Evolutionary conservation across 192 early-diverging fungal species (phyloP).

Genomic region (Obelidium mucronatum): DNA sequence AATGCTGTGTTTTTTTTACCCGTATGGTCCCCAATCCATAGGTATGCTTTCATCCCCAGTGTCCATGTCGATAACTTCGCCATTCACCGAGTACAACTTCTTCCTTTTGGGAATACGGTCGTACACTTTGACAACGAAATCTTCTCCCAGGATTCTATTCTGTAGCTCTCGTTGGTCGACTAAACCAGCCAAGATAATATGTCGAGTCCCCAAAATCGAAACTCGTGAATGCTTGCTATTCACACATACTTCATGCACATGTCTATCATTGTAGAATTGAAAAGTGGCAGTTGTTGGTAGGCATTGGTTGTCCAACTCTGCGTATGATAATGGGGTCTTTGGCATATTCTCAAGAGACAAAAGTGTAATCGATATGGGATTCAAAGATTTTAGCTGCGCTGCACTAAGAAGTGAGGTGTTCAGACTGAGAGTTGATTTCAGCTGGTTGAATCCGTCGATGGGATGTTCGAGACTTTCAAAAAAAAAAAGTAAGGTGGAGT

Average conservation of each 20-base stretch:
- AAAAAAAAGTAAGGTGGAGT: background rate
- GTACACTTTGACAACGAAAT: slow-evolving; percentile 13
- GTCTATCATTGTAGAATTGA: slow-evolving; percentile 22
- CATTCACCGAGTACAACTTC: background rate
- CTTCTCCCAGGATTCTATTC: background rate
- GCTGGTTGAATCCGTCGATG: slow-evolving; percentile 2
- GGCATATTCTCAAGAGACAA: slow-evolving; percentile 16
- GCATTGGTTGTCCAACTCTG: background rate
- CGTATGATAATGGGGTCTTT: background rate
- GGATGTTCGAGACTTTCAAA: slow-evolving; percentile 14
- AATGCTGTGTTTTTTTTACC: background rate
- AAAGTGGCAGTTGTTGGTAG: slow-evolving; percentile 8
- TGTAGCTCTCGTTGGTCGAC: background rate
- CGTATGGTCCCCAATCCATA: background rate
- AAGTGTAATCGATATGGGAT: slow-evolving; percentile 16
- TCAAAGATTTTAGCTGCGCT: background rate
- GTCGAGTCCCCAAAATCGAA: background rate
- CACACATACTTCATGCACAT: background rate
- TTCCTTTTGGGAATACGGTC: slow-evolving; percentile 21
- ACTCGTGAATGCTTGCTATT: background rate
- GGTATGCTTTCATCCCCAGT: background rate
- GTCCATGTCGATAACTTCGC: background rate
- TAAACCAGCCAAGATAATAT: slow-evolving; percentile 17
- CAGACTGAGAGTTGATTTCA: background rate
- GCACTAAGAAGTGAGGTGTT: slow-evolving; percentile 10